Evolutionary conservation across 768 basidiomycete genomes (phyloP), one percentile per base, ranked within the genome.

Genomic region (Hygrophorus pudorinus): DNA sequence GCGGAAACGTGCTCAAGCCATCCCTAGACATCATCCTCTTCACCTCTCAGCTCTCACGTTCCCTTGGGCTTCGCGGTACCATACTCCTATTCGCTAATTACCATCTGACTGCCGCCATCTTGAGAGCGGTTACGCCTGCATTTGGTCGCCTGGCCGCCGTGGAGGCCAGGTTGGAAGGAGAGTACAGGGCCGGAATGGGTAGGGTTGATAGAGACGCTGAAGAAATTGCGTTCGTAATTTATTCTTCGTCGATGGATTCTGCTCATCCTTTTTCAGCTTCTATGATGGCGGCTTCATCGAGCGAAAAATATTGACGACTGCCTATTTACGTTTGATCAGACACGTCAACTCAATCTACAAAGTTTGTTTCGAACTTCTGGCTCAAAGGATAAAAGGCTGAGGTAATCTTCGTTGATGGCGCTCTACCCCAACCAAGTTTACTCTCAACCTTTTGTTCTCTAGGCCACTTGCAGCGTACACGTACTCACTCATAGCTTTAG

Each of bases 271-370:
- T 30, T 11, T 20, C 49, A 90, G 88, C 0, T 98, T 98, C 59
- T 98, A 98, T 61, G 80, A 91, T 50, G 94, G 94, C 0, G 91
- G 90, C 0, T 59, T 68, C 2, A 69, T 85, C 31, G 94, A 98
- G 61, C 78, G 78, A 51, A 79, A 82, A 48, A 92, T 97, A 38
- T 64, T 98, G 32, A 77, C 75, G 42, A 64, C 68, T 13, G 84
- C 89, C 0, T 97, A 97, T 53, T 57, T 83, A 49, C 71, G 76
- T 21, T 61, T 97, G 16, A 89, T 92, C 52, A 81, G 77, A 52
- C 93, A 98, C 51, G 75, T 96, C 43, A 93, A 97, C 55, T 82
- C 79, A 0, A 90, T 97, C 38, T 93, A 89, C 69, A 90, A 88
- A 73, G 85, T 79, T 45, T 17, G 65, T 45, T 42, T 12, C 21